These are phyloP conservation scores for Xylariales sp. DNA, from an alignment of 2,329 filamentous ascomycete species.

Conservation along the genomic window DNA sequence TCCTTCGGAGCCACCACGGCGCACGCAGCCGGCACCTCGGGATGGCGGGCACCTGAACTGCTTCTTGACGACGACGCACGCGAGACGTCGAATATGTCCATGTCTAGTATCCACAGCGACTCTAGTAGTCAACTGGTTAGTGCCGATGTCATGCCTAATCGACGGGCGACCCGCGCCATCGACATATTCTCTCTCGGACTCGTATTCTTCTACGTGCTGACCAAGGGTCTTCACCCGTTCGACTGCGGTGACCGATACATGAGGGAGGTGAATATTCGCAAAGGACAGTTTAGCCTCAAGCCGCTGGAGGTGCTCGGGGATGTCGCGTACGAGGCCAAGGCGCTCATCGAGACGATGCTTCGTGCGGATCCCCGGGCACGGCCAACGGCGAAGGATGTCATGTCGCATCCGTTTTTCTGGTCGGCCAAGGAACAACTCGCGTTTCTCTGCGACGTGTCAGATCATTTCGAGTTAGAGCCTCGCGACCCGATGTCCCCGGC, in stretches of 20 bases:
- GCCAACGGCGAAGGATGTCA: slow-evolving; percentile 53
- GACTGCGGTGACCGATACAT: slow-evolving; percentile 95
- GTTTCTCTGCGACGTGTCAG: slow-evolving; percentile 96
- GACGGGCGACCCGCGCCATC: slow-evolving; percentile 92
- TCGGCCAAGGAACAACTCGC: slow-evolving; percentile 84
- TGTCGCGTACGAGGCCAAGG: slow-evolving; percentile 86
- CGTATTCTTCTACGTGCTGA: slow-evolving; percentile 99
- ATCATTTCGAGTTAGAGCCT: slow-evolving; percentile 94
- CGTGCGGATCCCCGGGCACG: slow-evolving; percentile 71
- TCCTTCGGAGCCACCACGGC: slow-evolving; percentile 95
- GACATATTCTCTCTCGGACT: slow-evolving; percentile 97
- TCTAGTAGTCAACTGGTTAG: slow-evolving; percentile 70
- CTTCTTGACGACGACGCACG: slow-evolving; percentile 81
- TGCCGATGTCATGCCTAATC: slow-evolving; percentile 69
- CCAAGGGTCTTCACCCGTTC: slow-evolving; percentile 90
- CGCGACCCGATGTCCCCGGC: slow-evolving; percentile 81
- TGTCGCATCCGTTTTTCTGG: slow-evolving; percentile 97
- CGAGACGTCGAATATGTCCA: slow-evolving; percentile 55
- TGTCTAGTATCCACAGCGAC: slow-evolving; percentile 69
- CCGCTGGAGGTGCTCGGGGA: slow-evolving; percentile 81
- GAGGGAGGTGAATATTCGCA: slow-evolving; percentile 97
- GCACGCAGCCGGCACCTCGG: slow-evolving; percentile 90
- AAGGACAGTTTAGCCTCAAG: slow-evolving; percentile 79
- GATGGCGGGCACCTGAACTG: slow-evolving; percentile 96
- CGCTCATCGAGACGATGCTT: slow-evolving; percentile 87